Base-by-base conservation (phyloP, 1,284 basidiomycete genomes). In the Puccinia polysora region DNA sequence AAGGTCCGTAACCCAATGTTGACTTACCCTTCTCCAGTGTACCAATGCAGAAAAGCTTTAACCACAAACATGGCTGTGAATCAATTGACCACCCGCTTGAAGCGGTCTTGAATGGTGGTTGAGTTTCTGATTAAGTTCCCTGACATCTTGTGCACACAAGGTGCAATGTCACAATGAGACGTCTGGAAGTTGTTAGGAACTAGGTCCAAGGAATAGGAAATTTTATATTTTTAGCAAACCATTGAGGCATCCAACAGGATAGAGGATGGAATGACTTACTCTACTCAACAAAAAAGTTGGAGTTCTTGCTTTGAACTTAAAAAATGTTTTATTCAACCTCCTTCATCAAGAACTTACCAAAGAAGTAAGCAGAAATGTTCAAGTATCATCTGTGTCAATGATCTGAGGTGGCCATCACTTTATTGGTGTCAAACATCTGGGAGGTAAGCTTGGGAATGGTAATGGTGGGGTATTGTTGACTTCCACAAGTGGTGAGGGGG, bases 221-320 rank as follows among this genome's bases (percentile, higher is more conserved):
- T 4, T 18, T n/a, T n/a, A 23, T 18, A n/a, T 32, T 8, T 89
- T 89, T 62, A 91, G 81, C 0, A 89, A 87, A 15, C 89, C 85
- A 0, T n/a, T n/a, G n/a, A n/a, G n/a, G n/a, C n/a, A n/a, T n/a
- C n/a, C n/a, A n/a, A n/a, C 73, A 71, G 65, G 36, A 68, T 68
- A 73, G 5, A 59, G 55, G 72, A n/a, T n/a, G n/a, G n/a, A n/a
- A 79, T 78, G 73, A 79, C 77, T 20, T 77, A 77, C 40, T 77
- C 78, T 65, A 75, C 75, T 88, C 90, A 78, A 97, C 94, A 79
- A 97, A 97, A 86, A 94, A 95, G 15, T 89, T 88, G 38, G 89
- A 89, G 85, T 96, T 96, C 87, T 96, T 97, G 85, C 86, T 90
- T 84, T 97, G 93, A 55, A 97, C 91, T 97, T 94, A 74, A 97